A percentile compares a stretch with the other conserved stretches of the same genome.
Evolutionary conservation across 2,329 filamentous ascomycete species (phyloP).

Genomic region (Phaeophleospora eucalypticola): DNA sequence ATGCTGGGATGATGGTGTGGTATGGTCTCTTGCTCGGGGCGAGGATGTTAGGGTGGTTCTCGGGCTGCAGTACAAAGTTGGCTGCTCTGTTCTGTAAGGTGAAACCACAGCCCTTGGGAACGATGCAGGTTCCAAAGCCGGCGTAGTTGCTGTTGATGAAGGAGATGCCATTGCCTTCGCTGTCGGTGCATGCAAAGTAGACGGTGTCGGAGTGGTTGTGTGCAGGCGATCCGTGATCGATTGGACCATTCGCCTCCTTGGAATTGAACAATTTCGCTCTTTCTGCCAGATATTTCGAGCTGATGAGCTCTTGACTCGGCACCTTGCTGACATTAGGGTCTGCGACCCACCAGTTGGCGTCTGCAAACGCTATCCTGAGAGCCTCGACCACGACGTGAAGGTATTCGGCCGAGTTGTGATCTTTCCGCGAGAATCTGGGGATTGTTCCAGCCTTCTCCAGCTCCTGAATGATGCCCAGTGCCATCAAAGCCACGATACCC

Average conservation of each 20-base stretch:
- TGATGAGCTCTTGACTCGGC: constrained; percentile 66
- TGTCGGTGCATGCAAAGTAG: constrained; percentile 83
- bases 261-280: constrained; percentile 61
- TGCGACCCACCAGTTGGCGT: constrained; percentile 84
- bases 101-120: constrained; percentile 83
- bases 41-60: constrained; percentile 72
- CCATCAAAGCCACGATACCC: constrained; percentile 91
- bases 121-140: constrained; percentile 81
- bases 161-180: constrained; percentile 79
- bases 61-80: constrained; percentile 68
- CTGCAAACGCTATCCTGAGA: constrained; percentile 83
- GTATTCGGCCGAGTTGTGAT: constrained; percentile 73
- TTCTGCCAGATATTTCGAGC: constrained; percentile 67
- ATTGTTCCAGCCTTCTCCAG: constrained; percentile 74
- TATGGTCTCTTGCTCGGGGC: constrained; percentile 85
- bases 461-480: constrained; percentile 84
- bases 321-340: constrained; percentile 72
- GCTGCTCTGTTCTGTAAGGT: constrained; percentile 89
- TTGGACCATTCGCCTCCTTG: constrained; percentile 47
- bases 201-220: constrained; percentile 87
- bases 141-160: constrained; percentile 97
- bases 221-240: constrained; percentile 75
- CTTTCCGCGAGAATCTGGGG: constrained; percentile 60
- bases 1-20: constrained; percentile 93
- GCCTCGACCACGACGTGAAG: constrained; percentile 85